A percentile compares a stretch with the other conserved stretches of the same genome.
Evolutionary conservation across 306 rosid genomes (phyloP).

Genomic region (Hippophae rhamnoides): DNA sequence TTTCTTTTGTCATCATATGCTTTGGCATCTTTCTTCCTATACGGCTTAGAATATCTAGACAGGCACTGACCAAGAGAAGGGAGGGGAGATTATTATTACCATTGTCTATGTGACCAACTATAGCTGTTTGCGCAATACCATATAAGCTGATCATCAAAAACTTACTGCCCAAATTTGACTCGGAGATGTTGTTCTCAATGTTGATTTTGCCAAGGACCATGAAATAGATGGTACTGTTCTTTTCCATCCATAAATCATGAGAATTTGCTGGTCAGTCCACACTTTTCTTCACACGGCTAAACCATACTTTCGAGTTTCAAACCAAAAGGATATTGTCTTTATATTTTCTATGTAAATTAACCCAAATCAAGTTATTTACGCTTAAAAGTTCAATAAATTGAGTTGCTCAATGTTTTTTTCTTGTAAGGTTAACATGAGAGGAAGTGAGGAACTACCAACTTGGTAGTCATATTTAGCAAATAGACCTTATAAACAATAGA

Average conservation of each 20-base stretch:
- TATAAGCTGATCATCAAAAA: neutral
- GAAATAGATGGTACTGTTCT: slow-evolving; percentile 1
- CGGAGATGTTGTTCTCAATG: neutral
- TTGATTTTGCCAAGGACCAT: neutral
- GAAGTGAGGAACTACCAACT: neutral
- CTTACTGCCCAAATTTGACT: neutral
- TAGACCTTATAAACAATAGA: neutral
- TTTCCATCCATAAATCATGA: slow-evolving; percentile 9
- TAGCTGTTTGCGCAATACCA: neutral
- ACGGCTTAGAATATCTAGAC: slow-evolving; percentile 22
- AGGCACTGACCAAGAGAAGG: slow-evolving; percentile 17
- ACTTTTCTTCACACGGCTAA: slow-evolving; percentile 11
- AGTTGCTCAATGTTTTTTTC: neutral
- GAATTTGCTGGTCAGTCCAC: slow-evolving; percentile 6
- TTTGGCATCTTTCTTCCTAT: slow-evolving; percentile 22
- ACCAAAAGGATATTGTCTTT: slow-evolving; percentile 7
- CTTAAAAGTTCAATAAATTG: neutral
- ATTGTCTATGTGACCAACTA: slow-evolving; percentile 19
- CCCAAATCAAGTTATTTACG: neutral
- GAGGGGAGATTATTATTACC: slow-evolving; percentile 24
- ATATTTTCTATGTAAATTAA: slow-evolving; percentile 1
- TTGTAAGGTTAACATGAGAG: slow-evolving; percentile 3
- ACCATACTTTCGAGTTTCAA: neutral
- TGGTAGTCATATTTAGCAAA: neutral
- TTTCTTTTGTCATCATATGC: slow-evolving; percentile 16